Conservation (phyloP, 202 grass and related monocot genomes). For the Carex arenaria region DNA sequence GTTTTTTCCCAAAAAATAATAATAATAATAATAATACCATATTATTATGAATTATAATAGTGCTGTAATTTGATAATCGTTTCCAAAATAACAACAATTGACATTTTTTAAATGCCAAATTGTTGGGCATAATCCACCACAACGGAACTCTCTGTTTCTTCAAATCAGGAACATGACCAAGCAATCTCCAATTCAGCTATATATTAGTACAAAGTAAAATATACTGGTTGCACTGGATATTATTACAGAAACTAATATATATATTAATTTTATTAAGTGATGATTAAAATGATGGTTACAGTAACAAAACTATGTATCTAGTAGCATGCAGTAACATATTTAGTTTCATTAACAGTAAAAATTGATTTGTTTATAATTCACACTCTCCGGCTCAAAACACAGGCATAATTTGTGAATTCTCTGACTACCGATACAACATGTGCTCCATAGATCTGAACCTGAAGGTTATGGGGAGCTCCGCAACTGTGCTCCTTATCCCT, state of each 20-base stretch:
- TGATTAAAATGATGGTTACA: neutral
- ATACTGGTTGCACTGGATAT: neutral
- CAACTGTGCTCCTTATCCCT: conserved; percentile 35
- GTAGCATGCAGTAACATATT: neutral
- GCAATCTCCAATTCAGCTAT: neutral
- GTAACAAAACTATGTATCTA: neutral
- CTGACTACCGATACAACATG: conserved; percentile 15
- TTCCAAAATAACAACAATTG: neutral
- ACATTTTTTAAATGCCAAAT: neutral
- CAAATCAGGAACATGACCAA: neutral
- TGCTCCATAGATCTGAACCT: conserved; percentile 55
- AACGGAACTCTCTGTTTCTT: neutral
- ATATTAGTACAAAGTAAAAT: neutral
- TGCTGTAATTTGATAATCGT: neutral
- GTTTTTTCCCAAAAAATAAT: too few relatives aligned
- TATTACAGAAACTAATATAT: neutral
- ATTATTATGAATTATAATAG: neutral
- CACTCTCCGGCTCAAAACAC: neutral
- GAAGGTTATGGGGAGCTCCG: conserved; percentile 36
- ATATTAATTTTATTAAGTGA: too few relatives aligned
- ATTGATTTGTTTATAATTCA: neutral
- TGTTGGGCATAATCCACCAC: neutral
- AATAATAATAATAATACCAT: too few relatives aligned
- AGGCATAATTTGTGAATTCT: conserved; percentile 44
- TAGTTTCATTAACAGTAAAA: neutral